A percentile compares a stretch with the other conserved stretches of the same genome.
These are phyloP conservation scores for Boletus sp. DNA, from an alignment of 1,284 basidiomycete species.

Conservation along the genomic window DNA sequence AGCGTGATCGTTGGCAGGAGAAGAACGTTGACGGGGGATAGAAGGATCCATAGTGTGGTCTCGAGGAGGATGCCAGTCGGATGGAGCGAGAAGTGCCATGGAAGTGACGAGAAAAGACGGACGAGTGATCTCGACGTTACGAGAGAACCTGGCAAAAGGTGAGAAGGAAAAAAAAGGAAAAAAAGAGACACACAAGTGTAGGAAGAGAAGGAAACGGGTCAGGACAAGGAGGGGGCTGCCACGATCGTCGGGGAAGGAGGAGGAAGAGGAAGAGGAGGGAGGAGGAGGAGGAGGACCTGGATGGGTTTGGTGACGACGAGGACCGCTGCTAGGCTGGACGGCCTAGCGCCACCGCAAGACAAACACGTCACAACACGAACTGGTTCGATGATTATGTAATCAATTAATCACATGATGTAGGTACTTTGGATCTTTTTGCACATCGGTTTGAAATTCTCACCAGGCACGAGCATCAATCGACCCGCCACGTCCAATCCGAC, in stretches of 20 bases:
- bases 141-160: too few relatives aligned
- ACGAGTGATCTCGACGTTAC: not conserved
- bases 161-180: not conserved
- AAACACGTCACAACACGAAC: conserved; percentile 28
- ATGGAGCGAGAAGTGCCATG: conserved; percentile 77
- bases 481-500: conserved; percentile 84
- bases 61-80: conserved; percentile 70
- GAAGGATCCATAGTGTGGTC: conserved; percentile 61
- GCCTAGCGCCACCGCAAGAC: conserved; percentile 23
- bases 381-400: not conserved
- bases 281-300: too few relatives aligned
- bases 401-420: not conserved
- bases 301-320: not conserved
- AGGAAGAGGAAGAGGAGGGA: not conserved
- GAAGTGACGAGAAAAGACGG: conserved; percentile 32
- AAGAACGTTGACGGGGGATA: conserved; percentile 57
- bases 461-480: conserved; percentile 72
- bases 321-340: not conserved
- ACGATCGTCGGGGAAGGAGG: conserved; percentile 10
- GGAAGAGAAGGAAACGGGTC: not conserved
- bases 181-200: not conserved
- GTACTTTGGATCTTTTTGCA: conserved; percentile 40
- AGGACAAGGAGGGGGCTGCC: conserved; percentile 7
- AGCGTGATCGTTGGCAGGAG: conserved; percentile 55
- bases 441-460: conserved; percentile 45